Conservation (phyloP, 1,284 basidiomycete genomes). For the Ceratobasidium sp. region DNA sequence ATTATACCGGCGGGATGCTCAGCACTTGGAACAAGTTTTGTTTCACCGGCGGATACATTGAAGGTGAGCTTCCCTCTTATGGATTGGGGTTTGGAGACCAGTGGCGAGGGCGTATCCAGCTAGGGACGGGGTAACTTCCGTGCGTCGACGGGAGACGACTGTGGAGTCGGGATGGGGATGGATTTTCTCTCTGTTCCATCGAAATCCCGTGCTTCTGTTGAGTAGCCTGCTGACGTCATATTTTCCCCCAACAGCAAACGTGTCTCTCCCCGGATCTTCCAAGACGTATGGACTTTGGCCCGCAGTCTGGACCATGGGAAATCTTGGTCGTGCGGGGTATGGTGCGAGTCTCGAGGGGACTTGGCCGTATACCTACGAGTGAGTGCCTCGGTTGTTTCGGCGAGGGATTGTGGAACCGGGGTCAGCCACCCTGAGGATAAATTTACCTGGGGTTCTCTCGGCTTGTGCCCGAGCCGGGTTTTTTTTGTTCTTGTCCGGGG, state of each 20-base stretch:
- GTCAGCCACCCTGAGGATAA: not conserved
- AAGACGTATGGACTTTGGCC: slow-evolving; percentile 52
- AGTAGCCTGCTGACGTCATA: slow-evolving; percentile 48
- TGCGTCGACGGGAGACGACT: too few relatives aligned
- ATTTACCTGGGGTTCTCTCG: too few relatives aligned
- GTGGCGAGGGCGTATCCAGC: too few relatives aligned
- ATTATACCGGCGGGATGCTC: slow-evolving; percentile 49
- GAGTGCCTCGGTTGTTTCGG: slow-evolving; percentile 29
- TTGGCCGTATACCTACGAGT: slow-evolving; percentile 51
- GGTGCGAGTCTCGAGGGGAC: slow-evolving; percentile 54
- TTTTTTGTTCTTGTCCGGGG: not conserved
- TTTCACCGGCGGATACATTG: slow-evolving; percentile 55
- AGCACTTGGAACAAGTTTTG: slow-evolving; percentile 52
- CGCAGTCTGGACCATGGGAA: slow-evolving; percentile 74
- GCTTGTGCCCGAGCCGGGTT: too few relatives aligned
- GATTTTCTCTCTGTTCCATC: too few relatives aligned
- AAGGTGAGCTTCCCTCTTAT: slow-evolving; percentile 43
- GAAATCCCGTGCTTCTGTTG: too few relatives aligned
- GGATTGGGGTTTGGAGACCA: too few relatives aligned
- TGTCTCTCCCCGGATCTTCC: slow-evolving; percentile 57
- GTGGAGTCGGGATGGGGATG: too few relatives aligned
- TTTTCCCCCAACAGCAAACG: slow-evolving; percentile 46
- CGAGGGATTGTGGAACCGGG: not conserved
- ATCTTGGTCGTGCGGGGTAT: slow-evolving; percentile 56
- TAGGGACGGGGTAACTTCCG: too few relatives aligned